phyloP scores from a whole-genome alignment of 2,329 filamentous ascomycete genomes.

The Furcasterigmium furcatum region DNA sequence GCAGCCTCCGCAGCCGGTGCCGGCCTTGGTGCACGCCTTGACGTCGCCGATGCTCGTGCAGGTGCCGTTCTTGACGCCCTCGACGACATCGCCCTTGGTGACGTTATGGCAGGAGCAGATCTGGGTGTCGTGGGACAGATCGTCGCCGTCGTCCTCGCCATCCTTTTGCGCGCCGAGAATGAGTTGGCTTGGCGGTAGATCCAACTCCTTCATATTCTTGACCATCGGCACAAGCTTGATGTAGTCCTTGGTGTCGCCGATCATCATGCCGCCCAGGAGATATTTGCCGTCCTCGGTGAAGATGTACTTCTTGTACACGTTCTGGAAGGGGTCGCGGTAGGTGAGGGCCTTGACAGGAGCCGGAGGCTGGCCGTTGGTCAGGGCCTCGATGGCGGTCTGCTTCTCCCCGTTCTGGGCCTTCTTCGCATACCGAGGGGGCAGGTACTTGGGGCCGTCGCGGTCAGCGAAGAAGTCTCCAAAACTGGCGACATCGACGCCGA shows the following conservation, averaged over 20 bases:
- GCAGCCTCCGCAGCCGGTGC: slow-evolving; percentile 86
- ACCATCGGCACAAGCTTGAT: slow-evolving; percentile 86
- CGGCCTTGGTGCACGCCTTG: slow-evolving; percentile 88
- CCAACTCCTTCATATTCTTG: slow-evolving; percentile 76
- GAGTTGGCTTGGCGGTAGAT: slow-evolving; percentile 75
- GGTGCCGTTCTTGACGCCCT: slow-evolving; percentile 68
- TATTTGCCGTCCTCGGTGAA: slow-evolving; percentile 90
- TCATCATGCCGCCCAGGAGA: slow-evolving; percentile 94
- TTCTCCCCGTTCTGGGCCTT: slow-evolving; percentile 30
- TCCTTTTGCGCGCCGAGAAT: slow-evolving; percentile 76
- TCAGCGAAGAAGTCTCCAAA: slow-evolving; percentile 95
- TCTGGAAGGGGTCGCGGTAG: slow-evolving; percentile 84
- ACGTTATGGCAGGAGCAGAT: slow-evolving; percentile 95
- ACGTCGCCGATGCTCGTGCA: slow-evolving; percentile 81
- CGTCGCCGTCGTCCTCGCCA: slow-evolving; percentile 71
- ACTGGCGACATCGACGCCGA: slow-evolving; percentile 87
- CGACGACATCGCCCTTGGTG: slow-evolving; percentile 75
- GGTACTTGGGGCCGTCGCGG: slow-evolving; percentile 71
- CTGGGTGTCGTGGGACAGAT: slow-evolving; percentile 81
- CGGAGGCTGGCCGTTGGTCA: slow-evolving; percentile 52
- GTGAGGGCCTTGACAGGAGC: slow-evolving; percentile 76
- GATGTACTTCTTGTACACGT: slow-evolving; percentile 91
- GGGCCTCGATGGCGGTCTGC: slow-evolving; percentile 35
- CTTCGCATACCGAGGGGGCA: slow-evolving; percentile 58
- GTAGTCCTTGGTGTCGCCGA: slow-evolving; percentile 88